Conservation (phyloP, 345 rosid genomes). For the Corymbia maculata region DNA sequence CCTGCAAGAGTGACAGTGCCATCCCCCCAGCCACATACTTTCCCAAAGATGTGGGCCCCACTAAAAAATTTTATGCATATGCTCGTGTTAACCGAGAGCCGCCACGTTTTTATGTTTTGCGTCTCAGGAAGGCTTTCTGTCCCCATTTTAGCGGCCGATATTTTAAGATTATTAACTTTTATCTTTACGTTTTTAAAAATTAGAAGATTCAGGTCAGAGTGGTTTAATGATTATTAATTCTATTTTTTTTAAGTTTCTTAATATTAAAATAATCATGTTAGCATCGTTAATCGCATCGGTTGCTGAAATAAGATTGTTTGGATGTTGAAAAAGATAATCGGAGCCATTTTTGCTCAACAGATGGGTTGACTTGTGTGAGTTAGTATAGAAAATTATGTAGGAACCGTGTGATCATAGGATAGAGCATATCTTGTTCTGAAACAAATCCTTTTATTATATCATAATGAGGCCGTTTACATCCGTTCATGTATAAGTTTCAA, state of each 20-base stretch:
- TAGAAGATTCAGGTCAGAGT: neutral
- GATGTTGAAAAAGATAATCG: too few relatives aligned
- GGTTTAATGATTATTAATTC: neutral
- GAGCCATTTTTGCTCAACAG: neutral
- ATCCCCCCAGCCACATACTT: neutral
- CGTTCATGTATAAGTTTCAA: neutral
- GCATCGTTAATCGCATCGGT: accelerated
- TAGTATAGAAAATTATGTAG: too few relatives aligned
- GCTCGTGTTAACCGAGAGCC: neutral
- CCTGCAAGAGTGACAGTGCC: neutral
- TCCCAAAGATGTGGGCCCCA: neutral
- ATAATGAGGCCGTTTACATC: neutral
- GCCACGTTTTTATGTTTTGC: neutral
- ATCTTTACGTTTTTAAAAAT: neutral
- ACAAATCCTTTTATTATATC: neutral
- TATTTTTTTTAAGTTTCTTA: too few relatives aligned
- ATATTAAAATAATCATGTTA: neutral
- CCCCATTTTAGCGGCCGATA: neutral
- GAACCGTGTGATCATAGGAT: too few relatives aligned
- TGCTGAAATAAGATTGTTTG: neutral
- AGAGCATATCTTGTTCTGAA: neutral
- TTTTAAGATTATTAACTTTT: neutral
- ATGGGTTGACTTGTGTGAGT: neutral
- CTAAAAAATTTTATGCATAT: neutral
- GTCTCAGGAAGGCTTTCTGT: neutral